phyloP scores from a whole-genome alignment of 208 protist genomes.

The Leishmania aethiopica region DNA sequence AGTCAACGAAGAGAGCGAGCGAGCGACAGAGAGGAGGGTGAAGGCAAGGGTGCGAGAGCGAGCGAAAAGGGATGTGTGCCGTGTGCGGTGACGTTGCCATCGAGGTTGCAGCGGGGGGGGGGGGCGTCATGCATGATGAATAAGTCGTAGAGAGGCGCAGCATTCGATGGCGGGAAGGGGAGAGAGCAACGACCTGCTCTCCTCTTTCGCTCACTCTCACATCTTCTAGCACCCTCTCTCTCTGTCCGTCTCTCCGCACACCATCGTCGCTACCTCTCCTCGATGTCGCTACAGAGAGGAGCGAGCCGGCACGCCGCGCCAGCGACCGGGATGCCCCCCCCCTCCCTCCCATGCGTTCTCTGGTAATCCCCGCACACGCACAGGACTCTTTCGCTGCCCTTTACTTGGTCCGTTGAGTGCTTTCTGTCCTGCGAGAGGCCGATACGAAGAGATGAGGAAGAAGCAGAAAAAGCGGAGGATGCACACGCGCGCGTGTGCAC shows the following conservation, averaged over 20 bases:
- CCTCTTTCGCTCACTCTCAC: not conserved
- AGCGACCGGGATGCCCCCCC: not conserved
- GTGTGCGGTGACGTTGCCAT: not conserved
- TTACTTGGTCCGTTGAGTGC: not conserved
- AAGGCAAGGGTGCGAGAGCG: not conserved
- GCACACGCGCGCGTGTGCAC: not conserved
- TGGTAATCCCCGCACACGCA: not conserved
- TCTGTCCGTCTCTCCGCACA: not conserved
- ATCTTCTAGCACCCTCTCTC: not conserved
- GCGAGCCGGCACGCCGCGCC: not conserved
- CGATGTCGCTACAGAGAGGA: not conserved
- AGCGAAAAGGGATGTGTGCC: not conserved
- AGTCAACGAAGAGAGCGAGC: not conserved
- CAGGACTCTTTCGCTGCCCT: not conserved
- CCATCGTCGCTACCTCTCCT: not conserved
- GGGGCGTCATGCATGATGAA: not conserved
- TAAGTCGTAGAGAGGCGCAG: not conserved
- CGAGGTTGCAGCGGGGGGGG: not conserved
- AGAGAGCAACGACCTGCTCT: not conserved
- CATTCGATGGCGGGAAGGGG: not conserved
- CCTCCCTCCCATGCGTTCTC: not conserved
- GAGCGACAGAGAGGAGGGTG: not conserved
- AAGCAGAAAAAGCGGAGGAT: no score
- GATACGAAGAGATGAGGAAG: no score
- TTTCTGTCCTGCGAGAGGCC: no score